A percentile compares a stretch with the other conserved stretches of the same genome.
These are phyloP conservation scores for Clavulina sp. DNA, from an alignment of 768 basidiomycete species.

Conservation along the genomic window DNA sequence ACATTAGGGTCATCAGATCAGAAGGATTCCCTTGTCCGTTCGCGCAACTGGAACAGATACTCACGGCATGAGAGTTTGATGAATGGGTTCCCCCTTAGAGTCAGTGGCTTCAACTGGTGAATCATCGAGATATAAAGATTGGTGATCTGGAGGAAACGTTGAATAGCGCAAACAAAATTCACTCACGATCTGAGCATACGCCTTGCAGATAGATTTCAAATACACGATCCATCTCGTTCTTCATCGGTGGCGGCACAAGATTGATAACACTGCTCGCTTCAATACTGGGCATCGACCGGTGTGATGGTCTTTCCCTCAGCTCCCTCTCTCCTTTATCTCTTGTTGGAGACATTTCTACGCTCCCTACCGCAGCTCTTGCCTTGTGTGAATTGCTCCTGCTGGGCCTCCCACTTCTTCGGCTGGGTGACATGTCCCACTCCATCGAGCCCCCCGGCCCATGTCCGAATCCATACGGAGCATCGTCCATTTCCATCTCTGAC, in stretches of 20 bases:
- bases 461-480: constrained; percentile 6
- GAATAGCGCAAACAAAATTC: background rate
- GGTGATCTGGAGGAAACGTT: background rate
- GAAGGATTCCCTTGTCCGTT: no score
- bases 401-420: background rate
- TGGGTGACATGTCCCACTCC: background rate
- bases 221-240: constrained; percentile 67
- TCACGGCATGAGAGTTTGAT: constrained; percentile 98
- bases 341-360: constrained; percentile 5
- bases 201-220: constrained; percentile 80
- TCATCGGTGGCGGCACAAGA: constrained; percentile 68
- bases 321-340: no score
- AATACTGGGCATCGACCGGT: background rate
- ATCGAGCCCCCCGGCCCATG: no score
- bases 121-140: constrained; percentile 2
- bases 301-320: background rate
- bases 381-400: constrained; percentile 13
- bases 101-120: constrained; percentile 87
- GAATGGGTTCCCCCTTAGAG: constrained; percentile 88
- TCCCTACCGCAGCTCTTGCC: constrained; percentile 14
- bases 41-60: no score
- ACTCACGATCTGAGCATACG: constrained; percentile 78
- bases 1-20: no score
- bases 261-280: constrained; percentile 15
- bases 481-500: constrained; percentile 8